phyloP scores from a whole-genome alignment of 2,329 filamentous ascomycete genomes.

The Diaporthe citriasiana region DNA sequence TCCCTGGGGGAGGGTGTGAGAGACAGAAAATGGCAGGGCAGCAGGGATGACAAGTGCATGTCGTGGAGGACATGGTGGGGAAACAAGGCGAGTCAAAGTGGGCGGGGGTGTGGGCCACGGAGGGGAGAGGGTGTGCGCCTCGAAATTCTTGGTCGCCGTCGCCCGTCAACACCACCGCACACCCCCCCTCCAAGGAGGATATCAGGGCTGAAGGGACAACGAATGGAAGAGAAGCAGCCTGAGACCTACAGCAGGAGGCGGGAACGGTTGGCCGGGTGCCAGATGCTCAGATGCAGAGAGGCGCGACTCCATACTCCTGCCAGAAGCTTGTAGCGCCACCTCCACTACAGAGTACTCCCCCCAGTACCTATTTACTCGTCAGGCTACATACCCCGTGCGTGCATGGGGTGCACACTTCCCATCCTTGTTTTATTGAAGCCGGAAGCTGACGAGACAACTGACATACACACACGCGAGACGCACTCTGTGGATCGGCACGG shows the following conservation, averaged over 20 bases:
- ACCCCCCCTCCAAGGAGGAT: neutral
- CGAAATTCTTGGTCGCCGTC: conserved; percentile 9
- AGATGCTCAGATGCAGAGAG: conserved; percentile 26
- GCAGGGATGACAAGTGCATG: conserved; percentile 21
- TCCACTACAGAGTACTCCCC: no score
- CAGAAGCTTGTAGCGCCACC: conserved; percentile 28
- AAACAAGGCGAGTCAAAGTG: conserved; percentile 30
- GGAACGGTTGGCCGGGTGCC: conserved; percentile 33
- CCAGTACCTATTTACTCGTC: neutral
- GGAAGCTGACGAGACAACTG: neutral
- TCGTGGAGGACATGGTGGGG: conserved; percentile 16
- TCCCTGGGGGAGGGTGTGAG: conserved; percentile 17
- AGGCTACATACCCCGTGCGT: neutral
- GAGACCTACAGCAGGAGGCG: conserved; percentile 22
- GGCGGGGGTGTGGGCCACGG: neutral
- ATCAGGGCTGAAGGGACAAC: conserved; percentile 36
- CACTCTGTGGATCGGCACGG: neutral
- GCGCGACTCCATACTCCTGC: conserved; percentile 30
- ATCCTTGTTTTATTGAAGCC: neutral
- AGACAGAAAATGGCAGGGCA: neutral
- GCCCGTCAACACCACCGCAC: conserved; percentile 1
- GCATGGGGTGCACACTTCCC: neutral
- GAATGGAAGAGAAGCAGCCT: conserved; percentile 15
- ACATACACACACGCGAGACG: no score
- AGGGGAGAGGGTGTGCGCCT: neutral